Evolutionary conservation across 768 basidiomycete genomes (phyloP).

Genomic region (Filobasidium floriforme): DNA sequence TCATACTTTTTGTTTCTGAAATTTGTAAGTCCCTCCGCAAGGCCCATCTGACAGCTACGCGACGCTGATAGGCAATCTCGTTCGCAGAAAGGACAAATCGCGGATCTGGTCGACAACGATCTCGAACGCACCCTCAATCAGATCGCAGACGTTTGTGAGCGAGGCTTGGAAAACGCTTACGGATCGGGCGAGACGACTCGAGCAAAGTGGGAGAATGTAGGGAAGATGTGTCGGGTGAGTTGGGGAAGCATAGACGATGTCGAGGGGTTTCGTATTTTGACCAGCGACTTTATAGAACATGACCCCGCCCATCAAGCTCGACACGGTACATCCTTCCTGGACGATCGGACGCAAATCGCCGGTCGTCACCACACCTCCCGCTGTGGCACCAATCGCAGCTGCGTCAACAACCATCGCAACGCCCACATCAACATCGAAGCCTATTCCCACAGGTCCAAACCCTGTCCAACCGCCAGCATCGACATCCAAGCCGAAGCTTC

Average conservation of each 20-base stretch:
- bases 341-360: neutral
- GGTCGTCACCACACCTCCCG: neutral
- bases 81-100: conserved; percentile 5
- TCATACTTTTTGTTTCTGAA: conserved; percentile 6
- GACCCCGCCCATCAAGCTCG: neutral
- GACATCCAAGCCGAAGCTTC: too few species aligned
- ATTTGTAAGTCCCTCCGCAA: neutral
- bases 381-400: neutral
- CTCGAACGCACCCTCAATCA: neutral
- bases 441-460: neutral
- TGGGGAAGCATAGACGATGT: neutral
- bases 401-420: neutral
- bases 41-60: neutral
- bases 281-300: neutral
- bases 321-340: conserved; percentile 8
- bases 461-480: neutral
- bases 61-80: neutral
- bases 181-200: neutral
- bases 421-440: neutral
- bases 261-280: neutral
- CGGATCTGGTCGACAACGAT: neutral
- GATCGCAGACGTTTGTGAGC: neutral
- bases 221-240: conserved; percentile 6
- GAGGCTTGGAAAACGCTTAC: neutral
- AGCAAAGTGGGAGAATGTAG: conserved; percentile 6